These are phyloP conservation scores for Eucalyptus cladocalyx DNA, from an alignment of 345 rosid genomes.

Conservation along the genomic window DNA sequence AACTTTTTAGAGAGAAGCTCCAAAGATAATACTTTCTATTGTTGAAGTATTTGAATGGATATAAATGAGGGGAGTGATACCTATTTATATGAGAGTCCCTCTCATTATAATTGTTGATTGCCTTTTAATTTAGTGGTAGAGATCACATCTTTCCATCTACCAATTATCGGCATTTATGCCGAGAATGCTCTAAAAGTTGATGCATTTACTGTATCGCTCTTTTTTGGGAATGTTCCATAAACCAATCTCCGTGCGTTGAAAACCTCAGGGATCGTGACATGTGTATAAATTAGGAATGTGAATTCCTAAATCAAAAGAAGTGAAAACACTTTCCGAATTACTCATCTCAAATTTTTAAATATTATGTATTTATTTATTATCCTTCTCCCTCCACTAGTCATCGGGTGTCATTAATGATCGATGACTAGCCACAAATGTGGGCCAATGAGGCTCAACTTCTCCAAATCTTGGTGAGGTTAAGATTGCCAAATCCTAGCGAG, in stretches of 20 bases:
- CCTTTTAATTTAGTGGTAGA: no score
- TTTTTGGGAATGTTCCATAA: no score
- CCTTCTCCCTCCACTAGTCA: background rate
- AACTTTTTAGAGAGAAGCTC: background rate
- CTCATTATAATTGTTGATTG: no score
- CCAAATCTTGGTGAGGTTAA: background rate
- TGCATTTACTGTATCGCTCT: background rate
- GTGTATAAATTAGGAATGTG: background rate
- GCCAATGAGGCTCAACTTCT: background rate
- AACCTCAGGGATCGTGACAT: background rate
- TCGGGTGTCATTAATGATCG: background rate
- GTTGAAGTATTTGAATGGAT: no score
- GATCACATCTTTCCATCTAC: background rate
- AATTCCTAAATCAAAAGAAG: background rate
- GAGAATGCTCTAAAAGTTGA: background rate
- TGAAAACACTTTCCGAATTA: background rate
- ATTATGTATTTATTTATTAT: no score
- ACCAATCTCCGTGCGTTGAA: rapidly evolving
- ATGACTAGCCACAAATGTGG: background rate
- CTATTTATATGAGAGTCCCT: background rate
- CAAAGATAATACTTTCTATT: no score
- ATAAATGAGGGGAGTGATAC: background rate
- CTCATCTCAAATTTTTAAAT: background rate
- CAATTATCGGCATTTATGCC: background rate
- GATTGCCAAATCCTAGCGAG: background rate